Evolutionary conservation across 148 eudicot species (phyloP), one percentile per base, ranked within the genome.

Genomic region (Rhododendron ovatum): DNA sequence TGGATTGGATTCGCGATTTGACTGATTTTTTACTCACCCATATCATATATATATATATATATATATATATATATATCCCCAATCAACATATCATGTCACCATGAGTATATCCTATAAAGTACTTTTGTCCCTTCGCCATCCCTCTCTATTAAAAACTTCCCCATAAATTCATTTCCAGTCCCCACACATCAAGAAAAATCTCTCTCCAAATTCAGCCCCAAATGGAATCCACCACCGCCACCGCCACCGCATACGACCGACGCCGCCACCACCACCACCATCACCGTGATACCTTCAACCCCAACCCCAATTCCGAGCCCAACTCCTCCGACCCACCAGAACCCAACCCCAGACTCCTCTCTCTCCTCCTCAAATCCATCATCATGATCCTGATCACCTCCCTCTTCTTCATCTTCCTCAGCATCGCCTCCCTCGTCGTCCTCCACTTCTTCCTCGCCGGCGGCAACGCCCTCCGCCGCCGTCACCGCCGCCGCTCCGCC

Each of bases 361-460:
- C 83, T 7, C 85, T 92, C 39, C n/a, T 92, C 87, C 86, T 91
- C 67, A 92, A 90, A 37, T 80, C 88, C 43, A 59, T 89, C 73
- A 71, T 91, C 83, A 88, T 83, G 90, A 18, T 76, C 12, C 82
- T 90, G 14, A 81, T 89, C 2, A 55, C 88, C 45, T 55, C 91
- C 79, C 87, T 92, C 76, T 93, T 92, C 87, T 89, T 93, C 85
- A 88, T 93, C 79, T 87, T 92, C 87, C 57, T 89, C 35, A 87
- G 90, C 53, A 86, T 89, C 86, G 90, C 92, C 35, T 79, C 90
- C 78, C 78, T 92, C 24, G 75, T 69, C 65, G 89, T 90, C 84
- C 87, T 90, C 87, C 90, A 90, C 85, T 82, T 91, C 82, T 86
- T 91, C 88, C 33, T 91, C 84, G 81, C 87, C 83, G 83, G 79